phyloP scores from a whole-genome alignment of 73 alveolate species.

The Uronychia binucleata region DNA sequence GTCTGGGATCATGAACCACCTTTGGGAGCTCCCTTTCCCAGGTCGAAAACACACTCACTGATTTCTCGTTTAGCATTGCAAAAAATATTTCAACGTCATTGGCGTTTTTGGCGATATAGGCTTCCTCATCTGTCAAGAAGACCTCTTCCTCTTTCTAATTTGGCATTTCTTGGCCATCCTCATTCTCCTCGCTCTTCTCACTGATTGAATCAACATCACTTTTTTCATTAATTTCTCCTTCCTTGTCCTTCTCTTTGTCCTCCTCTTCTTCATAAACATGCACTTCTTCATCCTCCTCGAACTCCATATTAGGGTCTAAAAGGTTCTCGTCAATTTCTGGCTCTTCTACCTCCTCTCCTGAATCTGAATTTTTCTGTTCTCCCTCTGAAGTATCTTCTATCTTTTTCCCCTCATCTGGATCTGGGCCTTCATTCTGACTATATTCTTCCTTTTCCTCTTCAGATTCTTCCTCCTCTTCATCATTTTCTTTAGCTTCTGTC shows the following conservation, averaged over 20 bases:
- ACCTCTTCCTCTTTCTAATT: neutral
- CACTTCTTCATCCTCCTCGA: neutral
- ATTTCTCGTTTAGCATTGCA: constrained; percentile 29
- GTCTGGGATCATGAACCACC: constrained; percentile 38
- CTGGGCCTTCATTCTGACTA: constrained; percentile 11
- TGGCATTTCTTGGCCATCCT: constrained; percentile 12
- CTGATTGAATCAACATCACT: no score
- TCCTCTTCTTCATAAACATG: neutral
- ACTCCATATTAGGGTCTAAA: neutral
- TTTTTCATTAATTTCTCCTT: neutral
- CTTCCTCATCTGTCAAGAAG: neutral
- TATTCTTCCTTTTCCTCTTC: constrained; percentile 6
- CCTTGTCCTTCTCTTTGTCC: neutral
- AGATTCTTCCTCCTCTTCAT: constrained; percentile 1
- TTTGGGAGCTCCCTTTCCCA: constrained; percentile 44
- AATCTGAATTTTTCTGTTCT: neutral
- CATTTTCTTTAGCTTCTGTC: constrained; percentile 7
- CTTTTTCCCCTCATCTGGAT: neutral
- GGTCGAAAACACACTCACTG: constrained; percentile 18
- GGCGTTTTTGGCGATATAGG: constrained; percentile 1
- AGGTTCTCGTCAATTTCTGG: neutral
- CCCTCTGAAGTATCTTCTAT: neutral
- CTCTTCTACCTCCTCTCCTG: constrained; percentile 3
- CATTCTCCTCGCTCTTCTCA: neutral
- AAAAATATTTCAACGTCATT: constrained; percentile 16